Evolutionary conservation across 306 rosid genomes (phyloP).

Genomic region (Trifolium repens): DNA sequence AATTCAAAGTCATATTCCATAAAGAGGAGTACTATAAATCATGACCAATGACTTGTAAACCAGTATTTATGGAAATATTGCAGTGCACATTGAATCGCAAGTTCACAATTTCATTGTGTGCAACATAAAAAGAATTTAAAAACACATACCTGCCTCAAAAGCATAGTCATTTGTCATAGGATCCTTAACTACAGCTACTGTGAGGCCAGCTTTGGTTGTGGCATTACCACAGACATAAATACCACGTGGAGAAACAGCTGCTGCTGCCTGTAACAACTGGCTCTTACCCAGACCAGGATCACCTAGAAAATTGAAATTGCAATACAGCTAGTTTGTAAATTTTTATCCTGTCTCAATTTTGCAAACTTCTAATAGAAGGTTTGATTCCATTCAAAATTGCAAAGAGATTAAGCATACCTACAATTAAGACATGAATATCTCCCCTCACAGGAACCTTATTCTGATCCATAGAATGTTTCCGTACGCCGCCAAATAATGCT

Average conservation of each 20-base stretch:
- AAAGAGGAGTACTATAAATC: slow-evolving; percentile 3
- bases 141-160: slow-evolving; percentile 83
- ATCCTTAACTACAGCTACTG: slow-evolving; percentile 95
- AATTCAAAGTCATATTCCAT: slow-evolving; percentile 15
- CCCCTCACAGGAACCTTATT: slow-evolving; percentile 98
- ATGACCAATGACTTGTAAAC: slow-evolving; percentile 33
- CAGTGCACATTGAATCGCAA: slow-evolving; percentile 22
- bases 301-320: slow-evolving; percentile 58
- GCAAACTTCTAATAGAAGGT: slow-evolving; percentile 18
- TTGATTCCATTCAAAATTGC: slow-evolving; percentile 38
- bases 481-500: slow-evolving; percentile 86
- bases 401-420: slow-evolving; percentile 67
- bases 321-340: slow-evolving; percentile 31
- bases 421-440: slow-evolving; percentile 90
- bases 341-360: background rate
- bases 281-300: slow-evolving; percentile 98
- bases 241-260: slow-evolving; percentile 90
- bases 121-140: slow-evolving; percentile 36
- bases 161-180: slow-evolving; percentile 86
- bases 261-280: slow-evolving; percentile 93
- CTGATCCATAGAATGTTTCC: slow-evolving; percentile 82
- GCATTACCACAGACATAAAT: slow-evolving; percentile 97
- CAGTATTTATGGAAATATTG: slow-evolving; percentile 15
- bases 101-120: slow-evolving; percentile 24
- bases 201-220: slow-evolving; percentile 90